phyloP scores from a whole-genome alignment of 345 rosid species.

The Melaleuca quinquenervia region DNA sequence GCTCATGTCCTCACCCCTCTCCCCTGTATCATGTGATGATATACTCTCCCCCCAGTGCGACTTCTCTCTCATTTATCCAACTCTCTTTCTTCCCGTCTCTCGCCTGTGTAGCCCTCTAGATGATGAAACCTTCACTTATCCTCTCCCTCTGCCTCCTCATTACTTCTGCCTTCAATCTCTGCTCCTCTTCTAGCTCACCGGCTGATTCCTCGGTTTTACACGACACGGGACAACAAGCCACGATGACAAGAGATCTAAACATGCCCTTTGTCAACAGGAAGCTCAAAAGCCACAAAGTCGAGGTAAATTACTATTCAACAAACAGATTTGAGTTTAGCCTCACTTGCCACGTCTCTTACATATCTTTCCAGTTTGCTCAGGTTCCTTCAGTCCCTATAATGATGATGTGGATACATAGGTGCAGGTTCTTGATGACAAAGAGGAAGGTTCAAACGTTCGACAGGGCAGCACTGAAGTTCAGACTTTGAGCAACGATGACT shows the following conservation, averaged over 20 bases:
- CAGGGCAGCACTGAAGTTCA: neutral
- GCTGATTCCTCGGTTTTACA: neutral
- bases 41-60: neutral
- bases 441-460: neutral
- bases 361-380: neutral
- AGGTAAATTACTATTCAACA: neutral
- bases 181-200: slow-evolving; percentile 8
- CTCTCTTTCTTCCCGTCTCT: slow-evolving; percentile 5
- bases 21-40: neutral
- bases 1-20: neutral
- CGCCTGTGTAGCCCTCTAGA: neutral
- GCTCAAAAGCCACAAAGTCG: slow-evolving; percentile 3
- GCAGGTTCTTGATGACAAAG: slow-evolving; percentile 20
- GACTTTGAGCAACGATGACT: neutral
- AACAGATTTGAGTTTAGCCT: neutral
- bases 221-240: neutral
- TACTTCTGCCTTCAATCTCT: neutral
- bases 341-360: neutral
- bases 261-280: neutral
- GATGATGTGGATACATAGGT: neutral
- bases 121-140: neutral
- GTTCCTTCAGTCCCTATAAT: neutral
- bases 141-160: neutral
- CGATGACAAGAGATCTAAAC: neutral
- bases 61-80: neutral